Evolutionary conservation across 2,329 filamentous ascomycete species (phyloP), one percentile per base, ranked within the genome.

Genomic region (Eutypella sp.): DNA sequence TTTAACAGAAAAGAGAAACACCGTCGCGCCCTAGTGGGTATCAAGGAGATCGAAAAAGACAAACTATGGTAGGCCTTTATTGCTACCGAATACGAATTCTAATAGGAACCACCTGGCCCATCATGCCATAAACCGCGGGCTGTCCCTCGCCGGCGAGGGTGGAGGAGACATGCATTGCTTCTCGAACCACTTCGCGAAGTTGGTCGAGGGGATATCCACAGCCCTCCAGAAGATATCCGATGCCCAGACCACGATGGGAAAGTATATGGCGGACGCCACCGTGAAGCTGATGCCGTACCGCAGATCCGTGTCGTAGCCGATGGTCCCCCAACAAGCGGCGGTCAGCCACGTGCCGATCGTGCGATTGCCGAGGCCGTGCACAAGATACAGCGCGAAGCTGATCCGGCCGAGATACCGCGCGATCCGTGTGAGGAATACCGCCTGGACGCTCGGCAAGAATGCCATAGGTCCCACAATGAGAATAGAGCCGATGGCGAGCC

Each of bases 371-470:
- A 62, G 70, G 0, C 78, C 78, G 53, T 82, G 78, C n/a, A 76
- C 70, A 6, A 82, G 66, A 52, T 82, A 82, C 3, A 82, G 66
- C 3, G 78, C 73, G 50, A 75, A 82, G 46, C 75, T 79, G 49
- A 81, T 74, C 22, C 71, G 69, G 11, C 74, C 79, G 18, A 78
- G 71, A 56, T 82, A 82, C 52, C 78, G 76, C 11, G 74, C 71
- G 11, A 48, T 58, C n/a, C 61, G 57, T 22, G 57, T 58, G 19
- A 59, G 48, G 39, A 60, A 57, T 37, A 58, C 16, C 7, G 48
- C 46, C 42, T 60, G 60, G 7, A 58, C 41, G 8, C 47, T 52
- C 1, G 60, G 57, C 33, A 64, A 41, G 40, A 60, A 53, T 3
- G 48, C 52, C 52, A 58, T 52, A 9, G 55, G 52, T 43, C 65